A percentile compares a stretch with the other conserved stretches of the same genome.
Evolutionary conservation across 305 asterid species (phyloP).

Genomic region (Ruellia speciosa): DNA sequence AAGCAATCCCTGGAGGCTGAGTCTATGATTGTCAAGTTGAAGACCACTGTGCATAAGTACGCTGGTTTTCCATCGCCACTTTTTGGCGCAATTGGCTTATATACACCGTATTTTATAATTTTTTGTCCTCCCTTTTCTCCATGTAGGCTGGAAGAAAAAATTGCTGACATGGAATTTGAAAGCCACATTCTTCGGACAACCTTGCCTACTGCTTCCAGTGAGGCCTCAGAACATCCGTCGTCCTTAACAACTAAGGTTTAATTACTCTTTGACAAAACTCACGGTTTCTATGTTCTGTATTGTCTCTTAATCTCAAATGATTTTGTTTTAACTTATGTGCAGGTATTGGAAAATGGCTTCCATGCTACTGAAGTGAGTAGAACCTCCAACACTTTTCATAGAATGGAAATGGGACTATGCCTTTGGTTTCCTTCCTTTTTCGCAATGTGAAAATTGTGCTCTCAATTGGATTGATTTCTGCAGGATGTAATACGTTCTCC

Average conservation of each 20-base stretch:
- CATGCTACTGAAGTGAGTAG: slow-evolving; percentile 43
- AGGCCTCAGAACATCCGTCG: slow-evolving; percentile 39
- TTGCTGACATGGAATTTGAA: slow-evolving; percentile 83
- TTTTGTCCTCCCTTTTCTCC: slow-evolving; percentile 3
- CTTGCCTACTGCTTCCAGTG: slow-evolving; percentile 32
- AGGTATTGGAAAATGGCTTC: slow-evolving; percentile 80
- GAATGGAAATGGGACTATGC: background rate
- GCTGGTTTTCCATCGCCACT: background rate
- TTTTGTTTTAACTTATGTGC: slow-evolving; percentile 26
- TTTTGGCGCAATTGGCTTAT: background rate
- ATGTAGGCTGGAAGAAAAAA: slow-evolving; percentile 77
- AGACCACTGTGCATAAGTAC: slow-evolving; percentile 72
- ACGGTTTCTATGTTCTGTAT: slow-evolving; percentile 8
- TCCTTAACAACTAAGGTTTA: slow-evolving; percentile 44
- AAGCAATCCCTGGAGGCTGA: slow-evolving; percentile 92
- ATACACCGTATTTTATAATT: background rate
- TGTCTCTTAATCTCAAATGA: slow-evolving; percentile 20
- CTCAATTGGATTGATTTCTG: background rate
- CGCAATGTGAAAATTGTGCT: background rate
- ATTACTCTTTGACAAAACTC: slow-evolving; percentile 13
- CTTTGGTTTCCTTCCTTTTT: background rate
- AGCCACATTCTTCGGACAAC: slow-evolving; percentile 77
- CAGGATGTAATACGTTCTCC: slow-evolving; percentile 64
- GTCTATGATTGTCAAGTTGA: slow-evolving; percentile 77
- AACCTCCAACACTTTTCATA: background rate